Evolutionary conservation across 1,284 basidiomycete species (phyloP), one percentile per base, ranked within the genome.

Genomic region (Testicularia cyperi): DNA sequence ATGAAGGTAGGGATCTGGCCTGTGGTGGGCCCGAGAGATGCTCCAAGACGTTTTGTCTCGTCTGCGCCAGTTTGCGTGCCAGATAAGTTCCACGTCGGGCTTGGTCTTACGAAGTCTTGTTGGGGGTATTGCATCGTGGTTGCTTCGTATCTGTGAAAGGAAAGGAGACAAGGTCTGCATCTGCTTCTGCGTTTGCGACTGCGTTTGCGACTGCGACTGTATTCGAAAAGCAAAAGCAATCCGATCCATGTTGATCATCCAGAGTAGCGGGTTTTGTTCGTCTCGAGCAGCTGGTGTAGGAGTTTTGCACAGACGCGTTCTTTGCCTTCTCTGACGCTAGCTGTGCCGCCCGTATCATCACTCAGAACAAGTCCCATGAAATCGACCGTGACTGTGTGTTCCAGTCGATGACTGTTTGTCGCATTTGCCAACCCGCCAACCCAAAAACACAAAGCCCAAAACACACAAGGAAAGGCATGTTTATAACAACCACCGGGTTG

Each of bases 11-110:
- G 16, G 33, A 31, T n/a, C 20, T 15, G 13, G 2, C 12, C 23
- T 61, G 57, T 30, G 51, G 52, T 3, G 58, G 58, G 4, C 36
- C 48, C 10, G 31, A 16, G 1, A 36, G 21, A 26, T 65, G 56
- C 26, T 40, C 15, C 5, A 65, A 64, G 27, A 42, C 54, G 2
- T 64, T 64, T 22, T 64, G 60, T 36, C 43, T 62, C 26, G 18
- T 28, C 19, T 62, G 58, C 28, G 57, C 30, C 3, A 37, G 33
- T 24, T n/a, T 39, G 16, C 29, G 18, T 16, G 36, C 26, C n/a
- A 4, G 19, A 9, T 23, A 13, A 22, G 23, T 53, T 44, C 13
- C 36, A 18, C 3, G 10, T 31, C 9, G 9, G 15, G 9, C 9
- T 8, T 31, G 18, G 15, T 15, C 25, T 26, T 26, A 26, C 30